A percentile compares a stretch with the other conserved stretches of the same genome.
These are phyloP conservation scores for Hygrocybe coccinea DNA, from an alignment of 768 basidiomycete genomes.

Conservation along the genomic window DNA sequence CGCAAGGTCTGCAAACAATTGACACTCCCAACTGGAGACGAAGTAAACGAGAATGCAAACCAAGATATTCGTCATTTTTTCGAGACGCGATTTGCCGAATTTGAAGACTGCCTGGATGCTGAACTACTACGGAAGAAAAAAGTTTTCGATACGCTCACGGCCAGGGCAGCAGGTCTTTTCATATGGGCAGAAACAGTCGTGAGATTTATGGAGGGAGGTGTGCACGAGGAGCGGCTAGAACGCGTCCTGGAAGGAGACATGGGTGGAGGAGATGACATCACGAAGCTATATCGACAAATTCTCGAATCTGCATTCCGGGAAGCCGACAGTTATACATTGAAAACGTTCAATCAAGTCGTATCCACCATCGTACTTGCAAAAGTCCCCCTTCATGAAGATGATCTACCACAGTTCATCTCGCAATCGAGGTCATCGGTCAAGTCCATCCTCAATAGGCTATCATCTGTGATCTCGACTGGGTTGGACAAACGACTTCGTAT, in stretches of 20 bases:
- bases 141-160: neutral
- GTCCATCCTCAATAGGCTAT: neutral
- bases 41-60: neutral
- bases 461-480: slow-evolving; percentile 15
- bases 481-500: neutral
- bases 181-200: slow-evolving; percentile 1
- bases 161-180: neutral
- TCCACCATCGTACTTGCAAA: slow-evolving; percentile 4
- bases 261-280: neutral
- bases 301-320: neutral
- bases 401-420: neutral
- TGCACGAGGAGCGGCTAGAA: neutral
- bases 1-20: neutral
- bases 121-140: slow-evolving; percentile 15
- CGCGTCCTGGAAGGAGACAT: neutral
- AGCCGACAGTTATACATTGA: neutral
- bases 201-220: neutral
- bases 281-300: neutral
- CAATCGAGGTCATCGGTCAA: neutral
- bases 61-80: neutral
- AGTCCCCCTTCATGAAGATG: neutral
- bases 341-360: neutral
- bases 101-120: neutral
- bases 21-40: neutral
- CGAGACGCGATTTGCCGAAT: neutral